These are phyloP conservation scores for Fraxinus platypoda DNA, from an alignment of 305 asterid genomes.

Conservation along the genomic window DNA sequence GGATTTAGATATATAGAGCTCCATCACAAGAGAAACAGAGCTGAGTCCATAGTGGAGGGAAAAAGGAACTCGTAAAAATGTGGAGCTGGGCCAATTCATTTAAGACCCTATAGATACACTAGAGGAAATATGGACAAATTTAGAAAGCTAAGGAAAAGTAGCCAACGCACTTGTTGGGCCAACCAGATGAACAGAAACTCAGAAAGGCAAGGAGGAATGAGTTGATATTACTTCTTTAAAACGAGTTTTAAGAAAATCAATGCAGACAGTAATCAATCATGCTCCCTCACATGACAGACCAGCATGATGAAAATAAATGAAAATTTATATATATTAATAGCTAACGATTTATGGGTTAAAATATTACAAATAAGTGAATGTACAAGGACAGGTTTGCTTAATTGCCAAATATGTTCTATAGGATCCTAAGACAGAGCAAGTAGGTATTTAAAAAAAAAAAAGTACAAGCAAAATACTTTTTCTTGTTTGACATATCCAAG, in stretches of 20 bases:
- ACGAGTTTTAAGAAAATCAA: neutral
- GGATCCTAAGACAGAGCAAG: neutral
- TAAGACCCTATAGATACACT: neutral
- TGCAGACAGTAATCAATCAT: neutral
- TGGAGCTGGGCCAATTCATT: neutral
- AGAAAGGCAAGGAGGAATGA: neutral
- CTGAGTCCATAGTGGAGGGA: neutral
- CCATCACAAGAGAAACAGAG: conserved; percentile 1
- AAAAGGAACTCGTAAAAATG: neutral
- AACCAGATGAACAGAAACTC: neutral
- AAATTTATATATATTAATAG: neutral
- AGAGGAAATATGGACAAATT: neutral
- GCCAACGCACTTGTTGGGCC: neutral
- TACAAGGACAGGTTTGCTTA: neutral
- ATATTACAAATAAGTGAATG: neutral
- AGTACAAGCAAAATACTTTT: neutral
- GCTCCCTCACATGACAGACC: conserved; percentile 14
- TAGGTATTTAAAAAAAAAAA: neutral
- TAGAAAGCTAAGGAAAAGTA: neutral
- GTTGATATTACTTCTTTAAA: neutral
- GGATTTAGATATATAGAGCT: neutral
- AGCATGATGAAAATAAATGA: conserved; percentile 5
- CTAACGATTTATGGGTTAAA: neutral
- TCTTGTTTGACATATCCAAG: neutral
- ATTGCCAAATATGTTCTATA: neutral